Percentiles rank a stretch among this genome's conserved stretches.
These are phyloP conservation scores for Russula lepida DNA, from an alignment of 768 basidiomycete species.

Conservation along the genomic window DNA sequence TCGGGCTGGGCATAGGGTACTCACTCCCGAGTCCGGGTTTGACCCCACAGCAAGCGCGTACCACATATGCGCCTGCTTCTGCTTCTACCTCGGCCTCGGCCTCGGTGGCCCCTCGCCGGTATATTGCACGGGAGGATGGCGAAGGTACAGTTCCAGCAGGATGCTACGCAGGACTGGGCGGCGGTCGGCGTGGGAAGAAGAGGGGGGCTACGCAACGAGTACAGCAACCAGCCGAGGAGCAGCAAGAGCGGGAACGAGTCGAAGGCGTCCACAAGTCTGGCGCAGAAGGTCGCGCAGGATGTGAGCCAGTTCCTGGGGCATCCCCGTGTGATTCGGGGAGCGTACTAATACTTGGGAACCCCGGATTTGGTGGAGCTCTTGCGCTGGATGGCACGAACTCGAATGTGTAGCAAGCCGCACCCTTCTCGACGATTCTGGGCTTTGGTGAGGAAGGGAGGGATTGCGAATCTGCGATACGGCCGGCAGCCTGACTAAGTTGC, in stretches of 20 bases:
- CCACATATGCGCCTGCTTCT: not conserved
- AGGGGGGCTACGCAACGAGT: not conserved
- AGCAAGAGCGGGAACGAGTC: not conserved
- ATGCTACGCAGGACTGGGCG: slow-evolving; percentile 12
- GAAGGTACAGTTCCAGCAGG: slow-evolving; percentile 4
- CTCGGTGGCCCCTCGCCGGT: not conserved
- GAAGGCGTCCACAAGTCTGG: not conserved
- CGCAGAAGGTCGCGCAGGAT: not conserved
- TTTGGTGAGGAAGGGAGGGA: not conserved
- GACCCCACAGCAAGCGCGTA: not conserved
- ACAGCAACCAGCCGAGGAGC: not conserved
- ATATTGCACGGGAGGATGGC: not conserved
- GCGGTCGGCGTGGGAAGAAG: slow-evolving; percentile 7
- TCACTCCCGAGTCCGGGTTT: slow-evolving; percentile 9
- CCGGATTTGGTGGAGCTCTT: slow-evolving; percentile 8
- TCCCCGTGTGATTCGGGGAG: not conserved
- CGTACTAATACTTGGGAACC: slow-evolving; percentile 7
- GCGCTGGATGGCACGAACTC: not conserved
- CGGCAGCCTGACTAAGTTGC: not conserved
- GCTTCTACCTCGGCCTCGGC: not conserved
- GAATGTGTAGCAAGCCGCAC: not conserved
- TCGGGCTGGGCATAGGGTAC: slow-evolving; percentile 21
- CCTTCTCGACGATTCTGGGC: not conserved
- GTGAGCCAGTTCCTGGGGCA: not conserved
- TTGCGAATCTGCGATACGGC: not conserved